A percentile compares a stretch with the other conserved stretches of the same genome.
Evolutionary conservation across 2,329 filamentous ascomycete genomes (phyloP).

Genomic region (Penicillium sp.): DNA sequence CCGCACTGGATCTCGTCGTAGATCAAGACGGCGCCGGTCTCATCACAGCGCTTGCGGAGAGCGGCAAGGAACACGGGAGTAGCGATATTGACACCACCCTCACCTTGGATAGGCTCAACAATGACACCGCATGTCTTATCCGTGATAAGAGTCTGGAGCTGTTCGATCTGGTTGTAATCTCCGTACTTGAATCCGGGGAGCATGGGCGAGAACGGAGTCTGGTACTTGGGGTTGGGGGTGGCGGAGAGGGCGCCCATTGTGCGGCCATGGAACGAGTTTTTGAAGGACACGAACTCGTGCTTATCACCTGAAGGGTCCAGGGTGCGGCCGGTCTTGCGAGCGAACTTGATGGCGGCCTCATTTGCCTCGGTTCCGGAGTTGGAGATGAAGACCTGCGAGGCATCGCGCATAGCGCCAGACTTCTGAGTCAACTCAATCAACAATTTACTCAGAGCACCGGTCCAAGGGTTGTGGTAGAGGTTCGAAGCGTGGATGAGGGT

Average conservation of each 20-base stretch:
- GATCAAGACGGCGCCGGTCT: slow-evolving; percentile 84
- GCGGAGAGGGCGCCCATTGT: slow-evolving; percentile 96
- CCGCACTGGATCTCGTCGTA: slow-evolving; percentile 99
- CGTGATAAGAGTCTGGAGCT: slow-evolving; percentile 71
- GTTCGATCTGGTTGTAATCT: slow-evolving; percentile 75
- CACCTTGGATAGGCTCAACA: slow-evolving; percentile 94
- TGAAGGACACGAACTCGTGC: slow-evolving; percentile 83
- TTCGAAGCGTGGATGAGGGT: slow-evolving; percentile 91
- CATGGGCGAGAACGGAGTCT: slow-evolving; percentile 93
- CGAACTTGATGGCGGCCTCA: slow-evolving; percentile 96
- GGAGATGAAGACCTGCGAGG: slow-evolving; percentile 80
- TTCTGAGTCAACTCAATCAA: slow-evolving; percentile 77
- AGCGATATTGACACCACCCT: slow-evolving; percentile 86
- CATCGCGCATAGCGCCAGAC: slow-evolving; percentile 78
- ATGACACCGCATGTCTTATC: slow-evolving; percentile 90
- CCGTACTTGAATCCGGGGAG: slow-evolving; percentile 88
- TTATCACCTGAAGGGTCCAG: slow-evolving; percentile 70
- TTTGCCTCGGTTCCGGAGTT: slow-evolving; percentile 98
- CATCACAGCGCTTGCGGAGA: slow-evolving; percentile 78
- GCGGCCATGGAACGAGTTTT: slow-evolving; percentile 89
- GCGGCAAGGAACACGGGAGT: slow-evolving; percentile 78
- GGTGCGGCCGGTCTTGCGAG: slow-evolving; percentile 81
- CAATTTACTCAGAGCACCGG: slow-evolving; percentile 79
- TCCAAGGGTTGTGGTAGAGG: slow-evolving; percentile 96
- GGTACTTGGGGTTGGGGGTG: slow-evolving; percentile 97